Evolutionary conservation across 2,329 filamentous ascomycete genomes (phyloP).

Genomic region (Aspergillus felis): DNA sequence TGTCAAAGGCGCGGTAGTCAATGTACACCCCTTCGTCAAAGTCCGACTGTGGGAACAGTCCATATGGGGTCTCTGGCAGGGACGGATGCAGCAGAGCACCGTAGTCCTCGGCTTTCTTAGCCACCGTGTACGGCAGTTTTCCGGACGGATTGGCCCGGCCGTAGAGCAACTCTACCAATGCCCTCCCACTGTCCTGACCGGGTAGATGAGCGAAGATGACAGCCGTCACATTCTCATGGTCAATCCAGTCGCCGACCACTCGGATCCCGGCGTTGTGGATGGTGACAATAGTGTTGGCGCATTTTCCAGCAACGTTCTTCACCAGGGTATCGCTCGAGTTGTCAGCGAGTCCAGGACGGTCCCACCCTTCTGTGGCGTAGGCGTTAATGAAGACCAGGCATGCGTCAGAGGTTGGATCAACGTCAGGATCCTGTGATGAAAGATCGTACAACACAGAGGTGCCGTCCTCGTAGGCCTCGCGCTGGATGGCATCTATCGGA

Average conservation of each 20-base stretch:
- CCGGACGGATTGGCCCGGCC: constrained; percentile 56
- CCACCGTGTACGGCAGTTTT: constrained; percentile 60
- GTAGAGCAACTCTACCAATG: constrained; percentile 55
- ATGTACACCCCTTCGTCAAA: constrained; percentile 52
- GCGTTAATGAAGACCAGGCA: constrained; percentile 58
- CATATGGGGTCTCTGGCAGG: constrained; percentile 11
- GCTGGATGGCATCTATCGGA: constrained; percentile 53
- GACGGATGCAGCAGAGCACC: constrained; percentile 24
- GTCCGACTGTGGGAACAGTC: constrained; percentile 26
- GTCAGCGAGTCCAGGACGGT: constrained; percentile 34
- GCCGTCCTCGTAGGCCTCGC: constrained; percentile 51
- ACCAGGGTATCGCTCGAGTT: constrained; percentile 53
- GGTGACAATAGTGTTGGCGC: constrained; percentile 61
- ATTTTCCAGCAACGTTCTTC: constrained; percentile 54
- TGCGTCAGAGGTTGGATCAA: constrained; percentile 16
- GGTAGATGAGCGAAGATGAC: constrained; percentile 63
- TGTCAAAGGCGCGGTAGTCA: constrained; percentile 53
- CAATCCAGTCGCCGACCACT: constrained; percentile 53
- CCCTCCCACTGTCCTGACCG: constrained; percentile 59
- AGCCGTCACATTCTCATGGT: constrained; percentile 62
- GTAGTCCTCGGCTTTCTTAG: constrained; percentile 55
- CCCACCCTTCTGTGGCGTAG: constrained; percentile 40
- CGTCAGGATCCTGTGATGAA: constrained; percentile 10
- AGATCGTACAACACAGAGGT: constrained; percentile 35
- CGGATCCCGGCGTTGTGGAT: constrained; percentile 62